A percentile compares a stretch with the other conserved stretches of the same genome.
phyloP scores from a whole-genome alignment of 495 filamentous ascomycete genomes.

The Rostrohypoxylon terebratum region DNA sequence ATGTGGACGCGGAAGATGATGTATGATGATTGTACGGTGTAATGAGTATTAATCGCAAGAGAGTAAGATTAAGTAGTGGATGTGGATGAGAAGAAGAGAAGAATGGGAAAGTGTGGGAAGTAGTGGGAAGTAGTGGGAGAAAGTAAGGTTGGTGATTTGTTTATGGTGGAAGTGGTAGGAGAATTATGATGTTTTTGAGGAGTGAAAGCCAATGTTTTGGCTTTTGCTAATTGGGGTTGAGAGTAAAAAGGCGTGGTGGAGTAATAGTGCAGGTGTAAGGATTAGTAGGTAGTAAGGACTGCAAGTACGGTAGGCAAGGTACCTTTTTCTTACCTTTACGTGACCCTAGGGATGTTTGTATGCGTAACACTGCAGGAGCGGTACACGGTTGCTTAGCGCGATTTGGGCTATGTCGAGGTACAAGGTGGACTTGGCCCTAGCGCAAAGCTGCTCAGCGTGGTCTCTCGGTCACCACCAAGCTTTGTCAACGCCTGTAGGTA shows the following conservation, averaged over 20 bases:
- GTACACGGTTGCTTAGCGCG: slow-evolving; percentile 40
- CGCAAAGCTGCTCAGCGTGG: not conserved
- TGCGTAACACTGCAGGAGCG: not conserved
- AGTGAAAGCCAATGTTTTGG: slow-evolving; percentile 47
- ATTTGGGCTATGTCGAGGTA: not conserved
- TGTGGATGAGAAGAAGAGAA: slow-evolving; percentile 26
- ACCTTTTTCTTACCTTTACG: slow-evolving; percentile 25
- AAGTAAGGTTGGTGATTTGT: slow-evolving; percentile 33
- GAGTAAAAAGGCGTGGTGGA: slow-evolving; percentile 22
- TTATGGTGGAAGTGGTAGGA: slow-evolving; percentile 28
- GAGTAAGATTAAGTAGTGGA: slow-evolving; percentile 1
- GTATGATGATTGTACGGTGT: slow-evolving; percentile 13
- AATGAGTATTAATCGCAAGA: not conserved
- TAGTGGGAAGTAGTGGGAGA: slow-evolving; percentile 6
- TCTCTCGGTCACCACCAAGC: not conserved
- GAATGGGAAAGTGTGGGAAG: not conserved
- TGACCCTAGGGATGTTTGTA: slow-evolving; percentile 34
- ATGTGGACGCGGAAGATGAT: not conserved
- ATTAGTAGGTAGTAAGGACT: too few species aligned
- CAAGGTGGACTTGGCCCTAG: slow-evolving; percentile 17
- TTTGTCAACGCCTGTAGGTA: not conserved
- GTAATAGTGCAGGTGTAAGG: not conserved
- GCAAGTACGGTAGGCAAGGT: not conserved
- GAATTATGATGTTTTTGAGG: slow-evolving; percentile 48
- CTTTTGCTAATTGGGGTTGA: slow-evolving; percentile 34